Percentiles rank a stretch among this genome's conserved stretches.
Conservation (phyloP, 495 filamentous ascomycete species). For the Penicillium samsonianum region DNA sequence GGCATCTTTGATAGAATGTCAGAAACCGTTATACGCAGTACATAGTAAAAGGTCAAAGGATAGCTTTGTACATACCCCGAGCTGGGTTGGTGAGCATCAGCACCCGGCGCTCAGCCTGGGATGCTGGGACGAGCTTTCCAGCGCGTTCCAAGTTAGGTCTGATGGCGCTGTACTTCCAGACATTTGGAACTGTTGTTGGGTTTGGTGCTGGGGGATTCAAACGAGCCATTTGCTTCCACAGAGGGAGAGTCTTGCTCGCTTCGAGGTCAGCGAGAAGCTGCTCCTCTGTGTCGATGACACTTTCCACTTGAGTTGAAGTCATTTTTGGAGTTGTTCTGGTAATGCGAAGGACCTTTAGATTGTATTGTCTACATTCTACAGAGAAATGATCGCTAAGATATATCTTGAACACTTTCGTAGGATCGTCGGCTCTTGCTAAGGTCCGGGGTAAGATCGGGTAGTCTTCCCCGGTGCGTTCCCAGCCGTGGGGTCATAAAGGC, state of each 20-base stretch:
- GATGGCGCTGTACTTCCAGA: slow-evolving; percentile 47
- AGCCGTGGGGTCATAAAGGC: slow-evolving; percentile 1
- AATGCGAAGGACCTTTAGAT: not conserved
- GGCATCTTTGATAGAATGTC: slow-evolving; percentile 28
- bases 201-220: slow-evolving; percentile 47
- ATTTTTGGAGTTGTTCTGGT: not conserved
- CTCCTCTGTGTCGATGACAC: slow-evolving; percentile 27
- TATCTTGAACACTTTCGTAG: not conserved
- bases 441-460: not conserved
- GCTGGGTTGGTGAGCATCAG: slow-evolving; percentile 52
- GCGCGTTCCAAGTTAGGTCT: slow-evolving; percentile 42
- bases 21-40: not conserved
- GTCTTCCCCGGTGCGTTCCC: not conserved
- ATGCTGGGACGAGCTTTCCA: slow-evolving; percentile 41
- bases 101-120: slow-evolving; percentile 49
- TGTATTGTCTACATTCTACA: not conserved
- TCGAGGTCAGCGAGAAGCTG: slow-evolving; percentile 27
- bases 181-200: slow-evolving; percentile 37
- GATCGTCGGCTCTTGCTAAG: not conserved
- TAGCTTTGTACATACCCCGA: slow-evolving; percentile 30
- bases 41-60: not conserved
- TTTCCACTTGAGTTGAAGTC: slow-evolving; percentile 3
- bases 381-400: not conserved
- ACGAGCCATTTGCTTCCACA: slow-evolving; percentile 49
- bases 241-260: slow-evolving; percentile 31